phyloP scores from a whole-genome alignment of 352 stramenopile species.

The Pythium grandisporangium region DNA sequence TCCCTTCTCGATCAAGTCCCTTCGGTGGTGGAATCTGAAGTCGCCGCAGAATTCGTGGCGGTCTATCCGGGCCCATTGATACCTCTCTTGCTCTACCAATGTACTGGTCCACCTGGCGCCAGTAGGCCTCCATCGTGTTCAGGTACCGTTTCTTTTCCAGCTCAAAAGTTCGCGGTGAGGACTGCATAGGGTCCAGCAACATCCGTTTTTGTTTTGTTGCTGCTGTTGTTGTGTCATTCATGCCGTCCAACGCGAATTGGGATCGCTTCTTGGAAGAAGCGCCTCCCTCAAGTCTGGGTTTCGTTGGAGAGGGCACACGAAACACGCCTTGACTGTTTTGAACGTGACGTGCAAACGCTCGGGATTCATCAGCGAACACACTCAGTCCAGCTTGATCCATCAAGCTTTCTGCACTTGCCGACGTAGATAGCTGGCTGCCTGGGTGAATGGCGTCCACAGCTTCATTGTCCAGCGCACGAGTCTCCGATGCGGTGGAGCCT shows the following conservation, averaged over 20 bases:
- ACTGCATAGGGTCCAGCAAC: constrained; percentile 36
- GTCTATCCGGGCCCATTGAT: constrained; percentile 52
- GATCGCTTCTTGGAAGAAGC: constrained; percentile 10
- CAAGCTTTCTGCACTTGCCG: constrained; percentile 3
- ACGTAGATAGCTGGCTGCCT: too few relatives aligned
- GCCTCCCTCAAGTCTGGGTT: too few relatives aligned
- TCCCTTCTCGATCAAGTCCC: constrained; percentile 24
- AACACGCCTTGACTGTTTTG: constrained; percentile 59
- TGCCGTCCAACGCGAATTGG: constrained; percentile 33
- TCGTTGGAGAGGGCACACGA: constrained; percentile 32
- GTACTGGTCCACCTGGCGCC: constrained; percentile 68
- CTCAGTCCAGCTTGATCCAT: constrained; percentile 19
- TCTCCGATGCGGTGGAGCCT: too few relatives aligned
- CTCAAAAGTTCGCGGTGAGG: constrained; percentile 63
- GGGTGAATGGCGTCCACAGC: too few relatives aligned
- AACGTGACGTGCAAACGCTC: constrained; percentile 48
- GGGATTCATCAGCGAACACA: constrained; percentile 43
- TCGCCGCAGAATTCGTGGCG: constrained; percentile 48
- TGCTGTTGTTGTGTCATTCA: constrained; percentile 12
- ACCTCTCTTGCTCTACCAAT: constrained; percentile 30
- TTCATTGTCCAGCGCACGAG: too few relatives aligned
- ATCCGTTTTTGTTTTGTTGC: not conserved
- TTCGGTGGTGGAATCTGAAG: constrained; percentile 60
- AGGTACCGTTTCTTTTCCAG: constrained; percentile 69
- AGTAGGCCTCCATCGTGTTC: constrained; percentile 78